Percentiles rank a stretch among this genome's conserved stretches.
These are phyloP conservation scores for Tulasnella sp. DNA, from an alignment of 768 basidiomycete genomes.

Conservation along the genomic window DNA sequence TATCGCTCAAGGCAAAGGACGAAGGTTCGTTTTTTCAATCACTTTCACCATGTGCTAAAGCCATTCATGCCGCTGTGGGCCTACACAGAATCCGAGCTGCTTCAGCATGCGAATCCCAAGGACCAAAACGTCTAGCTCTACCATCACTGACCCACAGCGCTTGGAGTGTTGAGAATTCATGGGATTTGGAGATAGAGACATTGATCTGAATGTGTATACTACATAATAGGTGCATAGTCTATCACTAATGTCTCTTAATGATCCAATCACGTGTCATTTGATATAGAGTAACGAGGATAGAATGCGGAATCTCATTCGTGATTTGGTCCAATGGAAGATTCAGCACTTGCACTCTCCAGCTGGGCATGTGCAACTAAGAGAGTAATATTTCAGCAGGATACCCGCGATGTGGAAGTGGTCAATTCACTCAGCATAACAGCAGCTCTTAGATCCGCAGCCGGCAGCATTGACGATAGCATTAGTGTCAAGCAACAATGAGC, in stretches of 20 bases:
- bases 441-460: constrained; percentile 39
- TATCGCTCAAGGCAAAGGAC: constrained; percentile 48
- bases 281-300: too few species aligned
- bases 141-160: constrained; percentile 90
- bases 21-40: constrained; percentile 39
- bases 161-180: constrained; percentile 31
- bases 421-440: constrained; percentile 40
- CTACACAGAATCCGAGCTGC: constrained; percentile 72
- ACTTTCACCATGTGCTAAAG: not conserved
- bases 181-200: too few species aligned
- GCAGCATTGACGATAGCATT: constrained; percentile 29
- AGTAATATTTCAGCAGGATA: not conserved
- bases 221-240: constrained; percentile 87
- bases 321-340: too few species aligned
- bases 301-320: too few species aligned
- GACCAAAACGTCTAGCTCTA: constrained; percentile 99
- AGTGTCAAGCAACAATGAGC: not conserved
- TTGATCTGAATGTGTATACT: constrained; percentile 37
- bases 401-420: too few species aligned
- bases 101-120: constrained; percentile 83
- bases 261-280: too few species aligned
- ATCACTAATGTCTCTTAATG: constrained; percentile 65
- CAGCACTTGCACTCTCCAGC: constrained; percentile 31
- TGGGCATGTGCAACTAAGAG: constrained; percentile 46
- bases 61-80: too few species aligned